Evolutionary conservation across 2,329 filamentous ascomycete species (phyloP), one percentile per base, ranked within the genome.

Genomic region (Hypoxylon rubiginosum): DNA sequence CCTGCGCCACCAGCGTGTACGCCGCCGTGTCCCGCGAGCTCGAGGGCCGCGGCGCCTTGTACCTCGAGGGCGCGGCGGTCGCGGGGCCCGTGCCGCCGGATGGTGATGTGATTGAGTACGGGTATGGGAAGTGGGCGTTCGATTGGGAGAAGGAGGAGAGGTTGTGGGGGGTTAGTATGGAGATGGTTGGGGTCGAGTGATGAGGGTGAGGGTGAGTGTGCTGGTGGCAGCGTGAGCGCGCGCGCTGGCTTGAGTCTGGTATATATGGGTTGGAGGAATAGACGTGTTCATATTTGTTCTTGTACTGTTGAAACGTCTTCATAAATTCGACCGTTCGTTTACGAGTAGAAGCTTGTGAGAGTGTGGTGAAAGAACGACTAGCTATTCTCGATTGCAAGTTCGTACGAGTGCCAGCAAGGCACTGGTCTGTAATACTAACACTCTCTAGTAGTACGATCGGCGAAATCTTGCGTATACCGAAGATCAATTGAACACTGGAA

Each of bases 1-100:
- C 77, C 1, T 82, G 82, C 60, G 80, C 82, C 2, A 83, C 82
- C 19, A 78, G 76, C n/a, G 76, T 83, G 2, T 82, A 76, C 73
- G 82, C 78, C 0, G 81, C 80, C 7, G 62, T 83, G 17, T 74
- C 71, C 11, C 75, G 73, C 66, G 79, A 79, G 26, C 78, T 78
- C 63, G 78, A 82, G 68, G 77, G 74, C 10, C 80, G 76, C 61
- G 82, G 81, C 24, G 81, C 80, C 3, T 70, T 74, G 60, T 84
- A 84, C 68, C 67, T 84, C 48, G 77, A 78, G 51, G 76, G 84
- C 63, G 81, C 79, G 63, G 73, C 75, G 13, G 76, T 79, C 26
- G 73, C 77, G 30, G 71, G 63, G 9, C 75, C 76, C 32, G 76
- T 72, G 24, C 68, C 73, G 41, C 71, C 70, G 3, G 71, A 71